phyloP scores from a whole-genome alignment of 768 basidiomycete genomes.

The Hygrophoropsis aurantiaca region DNA sequence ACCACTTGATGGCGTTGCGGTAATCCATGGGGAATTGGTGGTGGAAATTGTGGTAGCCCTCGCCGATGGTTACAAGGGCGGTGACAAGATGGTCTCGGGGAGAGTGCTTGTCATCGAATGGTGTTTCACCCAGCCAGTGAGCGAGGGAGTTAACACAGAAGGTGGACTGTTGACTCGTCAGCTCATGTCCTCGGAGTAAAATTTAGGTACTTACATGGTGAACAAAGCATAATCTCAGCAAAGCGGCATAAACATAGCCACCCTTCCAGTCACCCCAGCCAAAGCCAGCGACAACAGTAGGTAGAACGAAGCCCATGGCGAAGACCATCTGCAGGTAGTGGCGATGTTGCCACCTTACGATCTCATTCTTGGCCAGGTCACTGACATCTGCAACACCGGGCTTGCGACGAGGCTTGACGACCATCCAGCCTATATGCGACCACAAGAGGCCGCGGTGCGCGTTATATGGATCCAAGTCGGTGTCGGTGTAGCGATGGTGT shows the following conservation, averaged over 20 bases:
- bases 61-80: conserved; percentile 88
- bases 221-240: conserved; percentile 78
- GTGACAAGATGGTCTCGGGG: conserved; percentile 89
- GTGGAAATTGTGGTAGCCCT: conserved; percentile 99
- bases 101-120: conserved; percentile 94
- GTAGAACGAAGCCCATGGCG: conserved; percentile 68
- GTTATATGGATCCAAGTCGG: conserved; percentile 94
- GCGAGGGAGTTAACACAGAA: conserved; percentile 97
- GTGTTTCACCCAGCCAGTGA: conserved; percentile 92
- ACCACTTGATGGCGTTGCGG: conserved; percentile 90
- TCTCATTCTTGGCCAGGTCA: conserved; percentile 75
- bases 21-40: conserved; percentile 98
- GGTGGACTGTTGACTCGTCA: conserved; percentile 60
- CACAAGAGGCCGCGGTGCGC: conserved; percentile 86
- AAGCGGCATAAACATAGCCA: conserved; percentile 83
- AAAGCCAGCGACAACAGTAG: conserved; percentile 75
- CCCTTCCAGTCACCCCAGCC: conserved; percentile 86
- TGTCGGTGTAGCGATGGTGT: conserved; percentile 96
- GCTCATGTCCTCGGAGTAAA: not conserved
- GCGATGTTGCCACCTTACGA: conserved; percentile 87
- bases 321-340: conserved; percentile 74
- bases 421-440: conserved; percentile 92
- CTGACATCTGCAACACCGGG: conserved; percentile 90
- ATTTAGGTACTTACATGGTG: conserved; percentile 66
- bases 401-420: conserved; percentile 85